Evolutionary conservation across 768 basidiomycete species (phyloP).

Genomic region (Postia placenta): DNA sequence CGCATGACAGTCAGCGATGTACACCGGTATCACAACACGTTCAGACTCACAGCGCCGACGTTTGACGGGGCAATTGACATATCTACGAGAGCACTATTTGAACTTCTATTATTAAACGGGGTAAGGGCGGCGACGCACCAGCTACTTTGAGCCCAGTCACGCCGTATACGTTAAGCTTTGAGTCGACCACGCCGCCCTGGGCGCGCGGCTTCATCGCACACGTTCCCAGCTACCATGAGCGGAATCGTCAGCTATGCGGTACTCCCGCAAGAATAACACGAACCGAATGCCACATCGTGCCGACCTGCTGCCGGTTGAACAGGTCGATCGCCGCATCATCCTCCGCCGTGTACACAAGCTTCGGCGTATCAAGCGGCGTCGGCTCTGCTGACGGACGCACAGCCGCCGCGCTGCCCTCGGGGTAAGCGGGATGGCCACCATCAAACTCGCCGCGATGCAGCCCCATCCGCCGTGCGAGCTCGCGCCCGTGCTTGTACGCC

Average conservation of each 20-base stretch:
- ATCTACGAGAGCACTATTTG: neutral
- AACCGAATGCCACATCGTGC: conserved; percentile 30
- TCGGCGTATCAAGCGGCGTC: conserved; percentile 20
- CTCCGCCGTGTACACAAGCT: conserved; percentile 27
- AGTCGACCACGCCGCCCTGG: conserved; percentile 55
- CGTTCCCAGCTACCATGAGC: conserved; percentile 61
- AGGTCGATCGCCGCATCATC: conserved; percentile 30
- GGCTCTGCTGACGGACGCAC: conserved; percentile 16
- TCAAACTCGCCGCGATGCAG: conserved; percentile 29
- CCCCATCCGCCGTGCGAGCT: conserved; percentile 49
- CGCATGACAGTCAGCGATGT: neutral
- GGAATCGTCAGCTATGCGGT: too few relatives aligned
- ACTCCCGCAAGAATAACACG: neutral
- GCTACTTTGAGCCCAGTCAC: conserved; percentile 53
- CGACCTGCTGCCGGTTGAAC: conserved; percentile 20
- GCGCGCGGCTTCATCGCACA: conserved; percentile 63
- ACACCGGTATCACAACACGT: too few relatives aligned
- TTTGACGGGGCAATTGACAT: conserved; percentile 6
- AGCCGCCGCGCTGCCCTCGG: conserved; percentile 22
- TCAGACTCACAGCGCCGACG: neutral
- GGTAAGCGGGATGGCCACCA: conserved; percentile 25
- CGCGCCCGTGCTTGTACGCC: conserved; percentile 50
- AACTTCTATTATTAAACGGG: too few relatives aligned
- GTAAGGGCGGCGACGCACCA: conserved; percentile 25
- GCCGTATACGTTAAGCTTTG: conserved; percentile 58